A percentile compares a stretch with the other conserved stretches of the same genome.
Evolutionary conservation across 306 rosid species (phyloP).

Genomic region (Alnus glutinosa): DNA sequence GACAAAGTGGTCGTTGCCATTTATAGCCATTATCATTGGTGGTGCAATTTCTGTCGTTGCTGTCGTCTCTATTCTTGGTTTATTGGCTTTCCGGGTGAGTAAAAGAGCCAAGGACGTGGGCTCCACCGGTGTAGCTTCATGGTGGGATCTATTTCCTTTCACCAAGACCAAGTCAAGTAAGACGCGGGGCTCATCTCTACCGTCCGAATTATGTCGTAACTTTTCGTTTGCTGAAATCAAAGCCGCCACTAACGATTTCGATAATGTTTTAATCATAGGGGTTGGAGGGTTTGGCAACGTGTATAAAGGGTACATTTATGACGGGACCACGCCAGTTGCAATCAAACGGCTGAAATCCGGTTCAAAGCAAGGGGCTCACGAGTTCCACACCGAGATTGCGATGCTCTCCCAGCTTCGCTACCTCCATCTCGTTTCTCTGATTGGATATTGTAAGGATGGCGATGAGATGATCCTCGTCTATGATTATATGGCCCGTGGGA

Average conservation of each 20-base stretch:
- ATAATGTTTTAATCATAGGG: conserved; percentile 9
- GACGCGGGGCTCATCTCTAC: neutral
- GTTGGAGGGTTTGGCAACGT: conserved; percentile 30
- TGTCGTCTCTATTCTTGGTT: neutral
- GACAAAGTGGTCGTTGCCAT: neutral
- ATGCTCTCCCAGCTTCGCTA: conserved; percentile 26
- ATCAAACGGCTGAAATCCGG: conserved; percentile 23
- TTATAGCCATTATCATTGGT: neutral
- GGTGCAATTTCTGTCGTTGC: neutral
- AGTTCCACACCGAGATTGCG: conserved; percentile 32
- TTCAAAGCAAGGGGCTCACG: conserved; percentile 21
- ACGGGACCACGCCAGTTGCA: neutral
- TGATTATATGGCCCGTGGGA: conserved; percentile 19
- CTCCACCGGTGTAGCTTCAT: too few relatives aligned
- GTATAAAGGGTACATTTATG: conserved; percentile 13
- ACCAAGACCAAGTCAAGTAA: neutral
- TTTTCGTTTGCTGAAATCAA: conserved; percentile 30
- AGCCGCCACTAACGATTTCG: conserved; percentile 26
- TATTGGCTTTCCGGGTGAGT: neutral
- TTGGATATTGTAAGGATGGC: conserved; percentile 18
- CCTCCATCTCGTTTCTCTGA: conserved; percentile 21
- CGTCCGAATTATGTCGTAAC: conserved; percentile 20
- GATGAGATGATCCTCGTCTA: conserved; percentile 33
- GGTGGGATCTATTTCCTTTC: too few relatives aligned
- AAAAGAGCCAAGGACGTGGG: neutral